Conservation (phyloP, 1,284 basidiomycete genomes). For the Pyrrhoderma lamaoense region DNA sequence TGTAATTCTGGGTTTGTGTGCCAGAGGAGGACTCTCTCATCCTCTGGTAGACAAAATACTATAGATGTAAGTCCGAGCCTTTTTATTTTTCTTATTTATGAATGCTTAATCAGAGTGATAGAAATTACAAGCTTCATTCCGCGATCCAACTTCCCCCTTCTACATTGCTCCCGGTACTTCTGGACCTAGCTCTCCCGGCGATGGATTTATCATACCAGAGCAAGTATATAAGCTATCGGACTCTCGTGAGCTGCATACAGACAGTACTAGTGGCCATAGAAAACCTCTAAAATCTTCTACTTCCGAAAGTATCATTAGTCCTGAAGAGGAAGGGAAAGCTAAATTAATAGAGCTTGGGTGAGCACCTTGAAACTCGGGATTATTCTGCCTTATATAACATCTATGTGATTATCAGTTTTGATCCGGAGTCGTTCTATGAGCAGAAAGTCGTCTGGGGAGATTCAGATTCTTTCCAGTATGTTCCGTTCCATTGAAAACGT, state of each 20-base stretch:
- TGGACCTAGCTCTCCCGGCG: slow-evolving; percentile 54
- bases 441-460: slow-evolving; percentile 70
- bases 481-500: slow-evolving; percentile 6
- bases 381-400: background rate
- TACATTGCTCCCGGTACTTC: slow-evolving; percentile 51
- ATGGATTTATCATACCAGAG: slow-evolving; percentile 20
- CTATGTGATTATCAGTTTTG: slow-evolving; percentile 31
- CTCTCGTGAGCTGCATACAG: slow-evolving; percentile 8
- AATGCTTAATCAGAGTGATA: slow-evolving; percentile 13
- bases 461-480: slow-evolving; percentile 67
- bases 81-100: background rate
- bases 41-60: slow-evolving; percentile 1
- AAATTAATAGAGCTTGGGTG: slow-evolving; percentile 42
- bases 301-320: background rate
- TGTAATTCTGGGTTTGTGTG: background rate
- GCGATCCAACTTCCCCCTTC: slow-evolving; percentile 59
- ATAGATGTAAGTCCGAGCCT: slow-evolving; percentile 2
- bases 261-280: background rate
- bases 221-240: slow-evolving; percentile 9
- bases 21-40: background rate
- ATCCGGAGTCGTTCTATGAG: slow-evolving; percentile 59
- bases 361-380: background rate
- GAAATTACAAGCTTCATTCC: slow-evolving; percentile 50
- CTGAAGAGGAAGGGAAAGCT: slow-evolving; percentile 33
- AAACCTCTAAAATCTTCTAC: background rate